A percentile compares a stretch with the other conserved stretches of the same genome.
These are phyloP conservation scores for Phytophthora pluvialis DNA, from an alignment of 352 stramenopile genomes.

Conservation along the genomic window DNA sequence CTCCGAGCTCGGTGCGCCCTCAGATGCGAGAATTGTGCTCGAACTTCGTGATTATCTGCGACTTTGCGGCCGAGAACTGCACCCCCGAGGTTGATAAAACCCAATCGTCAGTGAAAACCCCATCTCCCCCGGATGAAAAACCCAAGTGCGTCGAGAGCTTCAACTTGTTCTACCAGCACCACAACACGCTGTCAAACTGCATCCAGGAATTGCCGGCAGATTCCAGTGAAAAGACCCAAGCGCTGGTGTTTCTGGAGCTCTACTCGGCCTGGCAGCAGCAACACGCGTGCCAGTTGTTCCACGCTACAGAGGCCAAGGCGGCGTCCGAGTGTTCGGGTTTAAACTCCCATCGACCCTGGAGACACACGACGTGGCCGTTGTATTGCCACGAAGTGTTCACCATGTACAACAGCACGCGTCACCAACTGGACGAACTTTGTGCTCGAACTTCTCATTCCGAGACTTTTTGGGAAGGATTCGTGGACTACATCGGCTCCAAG, in stretches of 20 bases:
- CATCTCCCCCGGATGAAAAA: conserved; percentile 1
- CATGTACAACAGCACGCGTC: conserved; percentile 52
- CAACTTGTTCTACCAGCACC: conserved; percentile 54
- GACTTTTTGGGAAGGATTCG: conserved; percentile 68
- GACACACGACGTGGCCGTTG: conserved; percentile 50
- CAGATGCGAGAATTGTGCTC: conserved; percentile 41
- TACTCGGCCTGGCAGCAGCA: conserved; percentile 58
- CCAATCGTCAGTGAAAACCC: conserved; percentile 2
- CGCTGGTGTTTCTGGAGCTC: conserved; percentile 41
- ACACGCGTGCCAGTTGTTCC: conserved; percentile 58
- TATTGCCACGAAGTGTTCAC: conserved; percentile 67
- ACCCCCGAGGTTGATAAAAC: conserved; percentile 11
- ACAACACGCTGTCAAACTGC: conserved; percentile 46
- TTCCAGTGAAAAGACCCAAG: conserved; percentile 23
- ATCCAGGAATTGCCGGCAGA: conserved; percentile 21
- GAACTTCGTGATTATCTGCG: conserved; percentile 49
- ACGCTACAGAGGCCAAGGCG: conserved; percentile 53
- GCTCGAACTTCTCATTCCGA: conserved; percentile 47
- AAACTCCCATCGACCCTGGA: conserved; percentile 54
- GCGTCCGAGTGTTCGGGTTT: conserved; percentile 48
- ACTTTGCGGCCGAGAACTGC: conserved; percentile 51
- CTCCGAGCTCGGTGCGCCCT: background rate
- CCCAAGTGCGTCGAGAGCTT: conserved; percentile 57
- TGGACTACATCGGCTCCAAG: conserved; percentile 55
- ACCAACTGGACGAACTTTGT: conserved; percentile 55